Percentiles rank a stretch among this genome's conserved stretches.
Evolutionary conservation across 2,329 filamentous ascomycete species (phyloP).

Genomic region (Trichoderma harzianum): DNA sequence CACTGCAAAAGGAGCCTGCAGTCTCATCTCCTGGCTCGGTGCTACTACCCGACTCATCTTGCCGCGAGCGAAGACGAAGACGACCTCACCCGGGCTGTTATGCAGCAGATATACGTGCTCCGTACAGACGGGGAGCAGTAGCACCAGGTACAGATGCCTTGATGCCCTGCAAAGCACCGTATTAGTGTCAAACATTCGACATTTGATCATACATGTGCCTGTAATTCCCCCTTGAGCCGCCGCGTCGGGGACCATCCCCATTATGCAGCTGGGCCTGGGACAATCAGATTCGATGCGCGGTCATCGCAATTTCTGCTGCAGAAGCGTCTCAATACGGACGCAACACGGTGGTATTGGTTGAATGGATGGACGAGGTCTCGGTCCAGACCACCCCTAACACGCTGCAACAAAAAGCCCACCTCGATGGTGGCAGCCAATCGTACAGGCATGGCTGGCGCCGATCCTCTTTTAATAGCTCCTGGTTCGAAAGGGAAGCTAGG

Average conservation of each 20-base stretch:
- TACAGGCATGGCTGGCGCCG: conserved; percentile 6
- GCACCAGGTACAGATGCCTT: neutral
- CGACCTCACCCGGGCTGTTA: neutral
- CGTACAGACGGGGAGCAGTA: neutral
- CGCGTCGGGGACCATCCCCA: neutral
- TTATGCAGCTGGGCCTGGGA: neutral
- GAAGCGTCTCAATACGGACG: neutral
- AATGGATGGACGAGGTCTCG: neutral
- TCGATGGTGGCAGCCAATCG: conserved; percentile 5
- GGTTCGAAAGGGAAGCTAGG: conserved; percentile 13
- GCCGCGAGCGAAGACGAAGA: neutral
- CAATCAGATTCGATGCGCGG: neutral
- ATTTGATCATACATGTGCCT: neutral
- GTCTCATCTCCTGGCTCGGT: neutral
- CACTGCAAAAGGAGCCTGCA: neutral
- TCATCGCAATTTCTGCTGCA: conserved; percentile 3
- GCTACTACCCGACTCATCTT: conserved; percentile 1
- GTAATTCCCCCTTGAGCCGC: neutral
- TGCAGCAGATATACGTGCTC: neutral
- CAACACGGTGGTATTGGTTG: neutral
- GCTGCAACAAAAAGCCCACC: neutral
- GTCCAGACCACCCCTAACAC: neutral
- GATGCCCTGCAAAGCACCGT: neutral
- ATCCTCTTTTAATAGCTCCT: conserved; percentile 13
- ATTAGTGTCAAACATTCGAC: neutral